Base-by-base conservation (phyloP, 2,329 filamentous ascomycete genomes). In the Aspergillus intermedius region DNA sequence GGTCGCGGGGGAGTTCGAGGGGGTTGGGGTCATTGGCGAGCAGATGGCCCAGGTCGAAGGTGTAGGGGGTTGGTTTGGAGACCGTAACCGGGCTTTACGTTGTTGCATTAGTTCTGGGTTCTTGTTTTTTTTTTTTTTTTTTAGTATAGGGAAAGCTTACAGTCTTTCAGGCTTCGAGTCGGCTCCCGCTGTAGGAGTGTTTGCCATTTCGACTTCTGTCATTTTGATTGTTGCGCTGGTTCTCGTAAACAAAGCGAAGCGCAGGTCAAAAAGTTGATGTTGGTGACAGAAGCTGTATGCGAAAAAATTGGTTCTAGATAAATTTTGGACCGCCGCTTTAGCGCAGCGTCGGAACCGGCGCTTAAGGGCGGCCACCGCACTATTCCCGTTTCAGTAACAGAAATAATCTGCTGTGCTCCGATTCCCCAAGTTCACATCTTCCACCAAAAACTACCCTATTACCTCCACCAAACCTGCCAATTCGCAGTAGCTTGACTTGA, bases 21-120 rank as follows among this genome's bases (percentile, higher is more conserved):
- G 91, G 88, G 72, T 96, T 97, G 35, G 90, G 81, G 72, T 97
- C 93, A 64, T 84, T 84, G 69, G 83, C 86, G 65, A 94, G 80
- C 47, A 97, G 84, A 65, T 94, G 83, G 58, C 90, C 86, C 37
- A 96, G 84, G 69, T 96, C 90, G 74, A 94, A 96, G 58, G 83
- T 90, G 76, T 94, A 95, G 8, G 91, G 90, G 5, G 87, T 94
- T 4, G 89, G 85, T 72, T 94, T 94, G 52, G 84, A 77, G 64
- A 89, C 86, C 13, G 77, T 80, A 53, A 87, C 77, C 41, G 82
- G 78, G 8, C 70, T 73, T 35, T 35, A n/a, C n/a, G n/a, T 35
- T 9, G 8, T 15, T 40, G 28, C 10, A 45, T 48, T 58, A 58
- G 56, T 51, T 50, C 48, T 41, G n/a, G 43, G 13, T 25, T 46